phyloP scores from a whole-genome alignment of 441 rosid genomes.

The Manihot esculenta region DNA sequence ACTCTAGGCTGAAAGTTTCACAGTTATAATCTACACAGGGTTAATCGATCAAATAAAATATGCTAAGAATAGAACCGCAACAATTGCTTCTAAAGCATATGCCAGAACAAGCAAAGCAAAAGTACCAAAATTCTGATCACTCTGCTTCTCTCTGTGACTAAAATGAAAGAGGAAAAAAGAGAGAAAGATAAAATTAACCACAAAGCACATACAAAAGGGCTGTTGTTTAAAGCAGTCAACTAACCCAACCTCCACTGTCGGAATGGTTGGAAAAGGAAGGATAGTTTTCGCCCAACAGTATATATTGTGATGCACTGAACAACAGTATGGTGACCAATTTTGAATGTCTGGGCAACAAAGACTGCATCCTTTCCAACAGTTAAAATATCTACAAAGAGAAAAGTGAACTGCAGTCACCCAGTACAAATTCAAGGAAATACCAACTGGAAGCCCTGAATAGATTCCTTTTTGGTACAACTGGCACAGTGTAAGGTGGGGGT shows the following conservation, averaged over 20 bases:
- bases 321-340: constrained; percentile 38
- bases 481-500: constrained; percentile 43
- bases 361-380: constrained; percentile 48
- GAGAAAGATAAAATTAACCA: constrained; percentile 36
- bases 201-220: constrained; percentile 42
- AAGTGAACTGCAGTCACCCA: constrained; percentile 46
- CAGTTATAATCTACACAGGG: constrained; percentile 26
- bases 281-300: constrained; percentile 29
- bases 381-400: constrained; percentile 59
- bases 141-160: constrained; percentile 31
- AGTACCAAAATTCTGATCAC: constrained; percentile 35
- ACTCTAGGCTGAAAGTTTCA: neutral
- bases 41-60: constrained; percentile 25
- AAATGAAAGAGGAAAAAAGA: constrained; percentile 5
- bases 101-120: constrained; percentile 27
- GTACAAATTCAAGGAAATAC: constrained; percentile 41
- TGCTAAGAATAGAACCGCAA: constrained; percentile 27
- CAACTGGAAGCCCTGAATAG: constrained; percentile 31
- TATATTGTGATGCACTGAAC: constrained; percentile 37
- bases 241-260: constrained; percentile 33
- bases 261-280: constrained; percentile 29
- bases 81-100: constrained; percentile 31
- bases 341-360: constrained; percentile 36
- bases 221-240: constrained; percentile 33
- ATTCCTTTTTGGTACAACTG: constrained; percentile 28